Base-by-base conservation (phyloP, 2,329 filamentous ascomycete species). In the Metarhizium anisopliae region DNA sequence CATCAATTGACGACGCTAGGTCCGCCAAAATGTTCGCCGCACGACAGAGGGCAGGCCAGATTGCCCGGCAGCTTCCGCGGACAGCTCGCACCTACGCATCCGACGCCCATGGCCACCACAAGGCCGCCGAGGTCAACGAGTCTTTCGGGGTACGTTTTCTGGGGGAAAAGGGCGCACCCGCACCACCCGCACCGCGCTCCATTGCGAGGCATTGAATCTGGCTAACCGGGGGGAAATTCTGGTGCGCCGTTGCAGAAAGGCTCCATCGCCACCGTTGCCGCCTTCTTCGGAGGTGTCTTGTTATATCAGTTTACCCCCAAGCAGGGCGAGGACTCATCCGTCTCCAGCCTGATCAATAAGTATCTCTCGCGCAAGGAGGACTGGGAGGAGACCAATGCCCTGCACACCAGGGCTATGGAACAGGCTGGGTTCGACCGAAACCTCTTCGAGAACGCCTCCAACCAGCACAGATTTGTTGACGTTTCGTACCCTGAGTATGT, bases 401-500 rank as follows among this genome's bases (percentile, higher is more conserved):
- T 81, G 54, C 79, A 79, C 68, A 78, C 77, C 45, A 73, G 74
- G 55, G 68, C 75, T 25, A 63, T 78, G 60, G 76, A 83, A 66
- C 79, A 83, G 71, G 81, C 81, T 49, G 78, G 77, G 47, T 77
- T 74, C 65, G 80, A 84, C 70, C 78, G 76, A 64, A 78, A 82
- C 61, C 72, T 84, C 53, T 76, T 83, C 61, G 67, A 74, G 62
- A 72, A 77, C 62, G 70, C 68, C 54, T 68, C 66, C 40, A 65
- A 70, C 62, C 73, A 73, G 66, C 74, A 73, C 66, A 66, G 64
- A 60, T 74, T 73, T 61, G 69, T 80, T 61, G 79, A 83, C 59
- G 73, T 83, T 61, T 74, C 76, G 61, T 81, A 70, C 60, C 81
- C 81, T 49, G 81, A 84, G 81, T 84, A 75, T 59, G 80, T 78